These are phyloP conservation scores for Amyloporia xantha DNA, from an alignment of 768 basidiomycete genomes.

Conservation along the genomic window DNA sequence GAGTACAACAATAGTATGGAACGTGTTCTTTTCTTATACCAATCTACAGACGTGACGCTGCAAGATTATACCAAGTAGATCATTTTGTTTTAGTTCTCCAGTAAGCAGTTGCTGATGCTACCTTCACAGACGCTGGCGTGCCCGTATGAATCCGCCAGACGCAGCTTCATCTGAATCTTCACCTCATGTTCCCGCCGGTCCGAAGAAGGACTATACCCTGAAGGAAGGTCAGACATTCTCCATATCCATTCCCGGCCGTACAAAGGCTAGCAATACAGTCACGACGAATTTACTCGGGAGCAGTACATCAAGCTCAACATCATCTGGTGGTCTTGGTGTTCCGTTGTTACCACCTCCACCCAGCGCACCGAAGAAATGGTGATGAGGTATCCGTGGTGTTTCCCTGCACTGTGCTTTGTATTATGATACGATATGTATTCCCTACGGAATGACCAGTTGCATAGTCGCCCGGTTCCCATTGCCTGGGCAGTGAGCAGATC, in stretches of 20 bases:
- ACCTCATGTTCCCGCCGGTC: slow-evolving; percentile 67
- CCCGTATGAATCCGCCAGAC: slow-evolving; percentile 48
- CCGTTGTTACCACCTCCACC: slow-evolving; percentile 86
- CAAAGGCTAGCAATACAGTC: slow-evolving; percentile 30
- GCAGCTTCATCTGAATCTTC: slow-evolving; percentile 41
- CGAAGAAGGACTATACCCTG: slow-evolving; percentile 89
- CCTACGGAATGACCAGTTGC: too few relatives aligned
- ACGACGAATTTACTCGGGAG: slow-evolving; percentile 26
- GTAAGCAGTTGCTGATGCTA: slow-evolving; percentile 5
- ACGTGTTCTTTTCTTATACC: not conserved
- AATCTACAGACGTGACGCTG: slow-evolving; percentile 75
- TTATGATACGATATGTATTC: too few relatives aligned
- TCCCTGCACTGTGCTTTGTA: too few relatives aligned
- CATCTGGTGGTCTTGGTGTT: slow-evolving; percentile 34
- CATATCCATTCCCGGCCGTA: slow-evolving; percentile 83
- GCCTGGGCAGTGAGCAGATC: too few relatives aligned
- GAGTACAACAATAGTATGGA: too few relatives aligned
- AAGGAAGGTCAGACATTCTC: slow-evolving; percentile 95
- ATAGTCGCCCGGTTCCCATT: too few relatives aligned
- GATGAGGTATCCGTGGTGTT: not conserved
- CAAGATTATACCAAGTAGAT: slow-evolving; percentile 80
- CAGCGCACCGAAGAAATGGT: slow-evolving; percentile 44
- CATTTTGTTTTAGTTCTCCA: not conserved
- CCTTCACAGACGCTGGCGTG: slow-evolving; percentile 49
- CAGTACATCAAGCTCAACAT: slow-evolving; percentile 7